Conservation (phyloP, 1,284 basidiomycete species). For the Melampsora americana region DNA sequence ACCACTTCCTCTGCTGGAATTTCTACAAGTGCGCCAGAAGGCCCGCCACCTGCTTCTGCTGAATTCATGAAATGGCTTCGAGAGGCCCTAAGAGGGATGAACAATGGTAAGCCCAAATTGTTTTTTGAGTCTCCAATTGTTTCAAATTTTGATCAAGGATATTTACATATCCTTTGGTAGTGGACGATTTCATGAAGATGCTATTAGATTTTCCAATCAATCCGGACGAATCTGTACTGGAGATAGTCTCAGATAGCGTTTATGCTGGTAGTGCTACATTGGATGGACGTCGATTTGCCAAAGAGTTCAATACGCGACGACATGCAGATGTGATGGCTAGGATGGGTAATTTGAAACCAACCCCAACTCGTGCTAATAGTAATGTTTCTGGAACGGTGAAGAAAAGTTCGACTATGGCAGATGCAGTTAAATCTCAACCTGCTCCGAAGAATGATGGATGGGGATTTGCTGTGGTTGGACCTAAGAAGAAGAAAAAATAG, state of each 20-base stretch:
- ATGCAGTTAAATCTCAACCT: constrained; percentile 31
- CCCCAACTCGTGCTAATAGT: background rate
- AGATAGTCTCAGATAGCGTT: constrained; percentile 57
- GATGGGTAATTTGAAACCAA: background rate
- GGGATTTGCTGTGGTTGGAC: constrained; percentile 38
- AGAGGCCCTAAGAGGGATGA: constrained; percentile 81
- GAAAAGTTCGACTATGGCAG: constrained; percentile 13
- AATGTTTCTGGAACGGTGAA: background rate
- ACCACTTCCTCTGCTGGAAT: background rate
- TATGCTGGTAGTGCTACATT: constrained; percentile 92
- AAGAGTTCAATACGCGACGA: constrained; percentile 69
- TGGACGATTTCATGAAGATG: constrained; percentile 55
- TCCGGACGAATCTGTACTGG: constrained; percentile 52
- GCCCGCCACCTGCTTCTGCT: constrained; percentile 56
- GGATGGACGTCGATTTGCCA: constrained; percentile 87
- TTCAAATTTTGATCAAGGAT: constrained; percentile 50
- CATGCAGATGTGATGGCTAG: constrained; percentile 16
- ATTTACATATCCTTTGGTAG: constrained; percentile 25
- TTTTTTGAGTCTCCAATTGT: constrained; percentile 62
- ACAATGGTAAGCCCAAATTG: constrained; percentile 69
- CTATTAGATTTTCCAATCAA: constrained; percentile 55
- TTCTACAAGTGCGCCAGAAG: background rate
- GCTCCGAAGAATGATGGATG: constrained; percentile 33
- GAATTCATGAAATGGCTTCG: constrained; percentile 92
- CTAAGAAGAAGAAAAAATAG: constrained; percentile 37